Base-by-base conservation (phyloP, 2,329 filamentous ascomycete species). In the Aspergillus sp. region DNA sequence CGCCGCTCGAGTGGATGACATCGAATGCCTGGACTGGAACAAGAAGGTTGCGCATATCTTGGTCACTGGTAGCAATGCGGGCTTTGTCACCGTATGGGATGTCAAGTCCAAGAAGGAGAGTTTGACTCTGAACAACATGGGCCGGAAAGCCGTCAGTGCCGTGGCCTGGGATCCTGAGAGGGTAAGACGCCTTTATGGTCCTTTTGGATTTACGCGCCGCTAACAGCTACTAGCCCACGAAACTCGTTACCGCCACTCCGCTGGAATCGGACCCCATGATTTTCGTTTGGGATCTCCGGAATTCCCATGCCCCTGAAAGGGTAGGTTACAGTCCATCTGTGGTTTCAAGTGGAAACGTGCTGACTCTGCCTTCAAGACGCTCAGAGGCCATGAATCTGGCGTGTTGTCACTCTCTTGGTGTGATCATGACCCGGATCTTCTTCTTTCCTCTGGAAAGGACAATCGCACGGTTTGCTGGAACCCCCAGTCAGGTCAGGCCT, bases 21-120 rank as follows among this genome's bases (percentile, higher is more conserved):
- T 96, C 44, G 91, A 96, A 52, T 93, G 88, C 45, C 71, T 98
- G 39, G 89, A 94, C 48, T 98, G 93, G 93, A 98, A 98, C 64
- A 88, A 86, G 55, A 96, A 93, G 66, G 89, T 96, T 26, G 78
- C 89, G 10, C 89, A 98, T 57, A 98, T 98, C 57, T 67, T 98
- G 47, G 91, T 89, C 12, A 96, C 89, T 7, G 91, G 91, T 45
- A 89, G 88, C 55, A 82, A 78, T 41, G 88, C 86, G 30, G 91
- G 91, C 4, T 93, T 96, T 52, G 88, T 96, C 22, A 96, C 91
- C 2, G 89, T 98, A 12, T 98, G 91, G 91, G 91, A 98, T 64
- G 73, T 96, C 44, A 95, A 94, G 69, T 86, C 85, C 8, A 96
- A 94, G 74, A 95, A 94, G 66, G 86, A 94, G 48, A 95, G 88